Percentiles rank a stretch among this genome's conserved stretches.
Evolutionary conservation across 176 grass and related monocot species (phyloP).

Genomic region (Cenchrus americanus): DNA sequence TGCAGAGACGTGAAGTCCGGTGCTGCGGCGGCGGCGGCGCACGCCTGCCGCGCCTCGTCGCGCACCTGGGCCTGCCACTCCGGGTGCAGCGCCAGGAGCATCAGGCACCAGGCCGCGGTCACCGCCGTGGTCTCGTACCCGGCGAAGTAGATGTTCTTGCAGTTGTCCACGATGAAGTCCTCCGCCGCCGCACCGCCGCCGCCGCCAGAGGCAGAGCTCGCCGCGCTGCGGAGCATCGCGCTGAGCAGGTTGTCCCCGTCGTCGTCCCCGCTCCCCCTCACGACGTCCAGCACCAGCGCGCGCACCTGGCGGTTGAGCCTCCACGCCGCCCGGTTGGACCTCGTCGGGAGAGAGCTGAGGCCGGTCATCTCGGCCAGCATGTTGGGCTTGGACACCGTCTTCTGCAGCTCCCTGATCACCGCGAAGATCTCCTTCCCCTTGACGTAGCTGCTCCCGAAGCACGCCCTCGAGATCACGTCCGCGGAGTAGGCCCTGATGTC

Average conservation of each 20-base stretch:
- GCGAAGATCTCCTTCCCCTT: conserved; percentile 72
- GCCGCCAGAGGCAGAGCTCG: not conserved
- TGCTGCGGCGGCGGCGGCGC: not conserved
- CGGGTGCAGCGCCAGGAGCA: conserved; percentile 83
- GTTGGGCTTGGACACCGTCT: conserved; percentile 63
- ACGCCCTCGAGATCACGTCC: conserved; percentile 80
- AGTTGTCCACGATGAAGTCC: conserved; percentile 84
- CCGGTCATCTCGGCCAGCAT: conserved; percentile 73
- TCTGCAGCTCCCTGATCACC: conserved; percentile 78
- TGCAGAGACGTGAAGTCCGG: conserved; percentile 56
- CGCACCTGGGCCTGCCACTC: conserved; percentile 72
- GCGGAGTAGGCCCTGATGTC: conserved; percentile 81
- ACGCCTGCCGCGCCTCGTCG: conserved; percentile 43
- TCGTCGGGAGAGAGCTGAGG: conserved; percentile 53
- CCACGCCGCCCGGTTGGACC: conserved; percentile 52
- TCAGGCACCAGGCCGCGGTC: conserved; percentile 69
- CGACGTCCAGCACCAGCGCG: conserved; percentile 57
- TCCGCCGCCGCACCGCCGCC: conserved; percentile 32
- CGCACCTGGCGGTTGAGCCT: conserved; percentile 66
- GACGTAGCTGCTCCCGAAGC: conserved; percentile 84
- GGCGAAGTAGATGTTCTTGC: conserved; percentile 91
- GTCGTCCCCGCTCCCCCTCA: conserved; percentile 27
- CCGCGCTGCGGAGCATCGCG: conserved; percentile 65
- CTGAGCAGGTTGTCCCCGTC: conserved; percentile 51
- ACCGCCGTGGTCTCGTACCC: conserved; percentile 89